Base-by-base conservation (phyloP, 163 green algal species). In the Chlorella variabilis region DNA sequence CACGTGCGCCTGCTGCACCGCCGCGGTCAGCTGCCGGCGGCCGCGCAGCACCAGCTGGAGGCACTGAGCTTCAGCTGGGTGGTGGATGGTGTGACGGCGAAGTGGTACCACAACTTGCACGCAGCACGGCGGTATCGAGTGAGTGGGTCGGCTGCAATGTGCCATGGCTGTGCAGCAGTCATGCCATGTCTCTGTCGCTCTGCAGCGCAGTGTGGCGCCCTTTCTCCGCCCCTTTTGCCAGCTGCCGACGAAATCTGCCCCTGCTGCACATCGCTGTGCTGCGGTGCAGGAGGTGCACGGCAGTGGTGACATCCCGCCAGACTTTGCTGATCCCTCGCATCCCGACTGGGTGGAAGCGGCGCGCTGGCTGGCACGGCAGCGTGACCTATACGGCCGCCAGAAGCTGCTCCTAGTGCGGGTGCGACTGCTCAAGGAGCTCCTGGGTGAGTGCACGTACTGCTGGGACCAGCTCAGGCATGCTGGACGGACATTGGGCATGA, bases 81-180 rank as follows among this genome's bases (percentile, higher is more conserved):
- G 58, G 74, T 88, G 56, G 83, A 88, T 21, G 54, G 58, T 25
- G n/a, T 81, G 18, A 74, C 71, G 21, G 66, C 83, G 34, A 83
- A 85, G 59, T 88, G 83, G 83, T 84, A 88, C 78, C 56, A 80
- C 67, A 83, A 84, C 59, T 74, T 88, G 34, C 83, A 88, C 23
- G 78, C 80, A 2, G 49, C 71, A 4, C 71, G 83, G 0, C 78
- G 71, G 27, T 87, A 83, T 73, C 78, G 70, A 78, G 83, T 85
- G 62, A 23, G 49, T 51, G 9, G 42, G 21, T 4, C 36, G 42
- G 74, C 1, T 29, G 63, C 63, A 69, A 3, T 23, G 61, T 38
- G 27, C 11, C 11, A 45, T 66, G 58, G 6, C 4, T 4, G n/a
- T 66, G 20, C 38, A 33, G 33, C 11, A 48, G n/a, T 2, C 23